phyloP scores from a whole-genome alignment of 2,329 filamentous ascomycete species.

The Xylariaceae sp. region DNA sequence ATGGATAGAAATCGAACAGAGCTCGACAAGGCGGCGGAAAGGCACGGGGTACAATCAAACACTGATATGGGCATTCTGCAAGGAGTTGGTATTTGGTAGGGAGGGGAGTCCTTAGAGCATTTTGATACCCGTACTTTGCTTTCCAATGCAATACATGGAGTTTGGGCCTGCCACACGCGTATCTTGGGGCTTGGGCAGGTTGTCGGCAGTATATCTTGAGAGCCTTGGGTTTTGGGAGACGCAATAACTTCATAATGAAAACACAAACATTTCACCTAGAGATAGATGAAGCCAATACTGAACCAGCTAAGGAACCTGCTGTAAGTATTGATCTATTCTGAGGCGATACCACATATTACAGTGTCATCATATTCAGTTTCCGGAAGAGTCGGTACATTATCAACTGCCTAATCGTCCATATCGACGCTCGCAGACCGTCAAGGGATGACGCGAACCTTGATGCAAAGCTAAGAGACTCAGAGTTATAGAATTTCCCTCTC shows the following conservation, averaged over 20 bases:
- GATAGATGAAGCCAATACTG: not conserved
- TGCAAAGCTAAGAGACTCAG: too few relatives aligned
- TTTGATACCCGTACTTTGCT: conserved; percentile 24
- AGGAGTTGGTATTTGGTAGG: conserved; percentile 23
- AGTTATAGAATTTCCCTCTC: too few relatives aligned
- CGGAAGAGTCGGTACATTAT: too few relatives aligned
- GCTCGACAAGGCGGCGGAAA: conserved; percentile 1
- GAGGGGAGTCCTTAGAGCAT: conserved; percentile 7
- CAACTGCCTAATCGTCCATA: too few relatives aligned
- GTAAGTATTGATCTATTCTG: too few relatives aligned
- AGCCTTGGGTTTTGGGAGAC: not conserved
- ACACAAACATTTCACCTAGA: not conserved
- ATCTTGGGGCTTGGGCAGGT: not conserved
- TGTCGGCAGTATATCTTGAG: not conserved
- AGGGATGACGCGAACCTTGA: too few relatives aligned
- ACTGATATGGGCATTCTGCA: conserved; percentile 12
- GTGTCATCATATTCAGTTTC: too few relatives aligned
- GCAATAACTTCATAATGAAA: not conserved
- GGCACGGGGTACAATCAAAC: not conserved
- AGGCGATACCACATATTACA: too few relatives aligned
- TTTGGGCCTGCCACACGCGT: not conserved
- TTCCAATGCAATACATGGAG: not conserved
- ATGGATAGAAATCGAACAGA: conserved; percentile 38
- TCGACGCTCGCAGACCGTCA: too few relatives aligned
- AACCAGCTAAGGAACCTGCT: not conserved